A percentile compares a stretch with the other conserved stretches of the same genome.
Evolutionary conservation across 768 basidiomycete species (phyloP).

Genomic region (Phlegmacium glaucopus): DNA sequence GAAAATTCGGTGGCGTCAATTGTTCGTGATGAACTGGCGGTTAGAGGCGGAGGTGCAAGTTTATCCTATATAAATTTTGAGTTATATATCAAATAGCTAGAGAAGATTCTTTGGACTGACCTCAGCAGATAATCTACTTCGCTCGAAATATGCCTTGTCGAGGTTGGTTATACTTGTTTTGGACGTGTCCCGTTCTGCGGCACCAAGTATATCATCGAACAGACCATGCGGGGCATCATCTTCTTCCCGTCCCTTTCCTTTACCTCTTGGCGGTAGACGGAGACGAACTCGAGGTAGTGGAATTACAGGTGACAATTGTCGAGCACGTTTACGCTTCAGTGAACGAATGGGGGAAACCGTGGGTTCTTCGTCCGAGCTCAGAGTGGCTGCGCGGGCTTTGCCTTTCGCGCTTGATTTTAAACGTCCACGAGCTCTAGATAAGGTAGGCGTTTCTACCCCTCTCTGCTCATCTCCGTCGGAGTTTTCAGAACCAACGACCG

Average conservation of each 20-base stretch:
- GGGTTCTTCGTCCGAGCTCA: slow-evolving; percentile 37
- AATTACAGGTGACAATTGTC: slow-evolving; percentile 33
- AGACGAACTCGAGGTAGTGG: slow-evolving; percentile 45
- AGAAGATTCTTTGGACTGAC: slow-evolving; percentile 36
- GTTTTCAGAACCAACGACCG: slow-evolving; percentile 9
- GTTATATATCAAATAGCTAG: not conserved
- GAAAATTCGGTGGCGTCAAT: slow-evolving; percentile 21
- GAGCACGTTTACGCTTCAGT: slow-evolving; percentile 45
- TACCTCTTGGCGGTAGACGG: slow-evolving; percentile 57
- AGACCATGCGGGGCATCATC: slow-evolving; percentile 55
- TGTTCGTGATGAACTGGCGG: slow-evolving; percentile 14
- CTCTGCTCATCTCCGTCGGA: slow-evolving; percentile 27
- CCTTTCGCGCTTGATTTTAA: slow-evolving; percentile 21
- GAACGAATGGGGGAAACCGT: slow-evolving; percentile 22
- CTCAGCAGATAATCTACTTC: slow-evolving; percentile 70
- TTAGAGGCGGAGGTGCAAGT: slow-evolving; percentile 38
- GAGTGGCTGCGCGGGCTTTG: slow-evolving; percentile 9
- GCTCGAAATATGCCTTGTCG: slow-evolving; percentile 74
- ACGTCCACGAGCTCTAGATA: slow-evolving; percentile 10
- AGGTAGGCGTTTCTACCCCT: slow-evolving; percentile 23
- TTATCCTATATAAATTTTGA: slow-evolving; percentile 37
- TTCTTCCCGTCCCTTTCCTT: slow-evolving; percentile 68
- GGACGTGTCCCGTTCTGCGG: slow-evolving; percentile 66
- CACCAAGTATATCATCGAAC: slow-evolving; percentile 79
- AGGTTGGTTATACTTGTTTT: slow-evolving; percentile 57